These are phyloP conservation scores for Lathyrus aphaca DNA, from an alignment of 306 rosid species.

Conservation along the genomic window DNA sequence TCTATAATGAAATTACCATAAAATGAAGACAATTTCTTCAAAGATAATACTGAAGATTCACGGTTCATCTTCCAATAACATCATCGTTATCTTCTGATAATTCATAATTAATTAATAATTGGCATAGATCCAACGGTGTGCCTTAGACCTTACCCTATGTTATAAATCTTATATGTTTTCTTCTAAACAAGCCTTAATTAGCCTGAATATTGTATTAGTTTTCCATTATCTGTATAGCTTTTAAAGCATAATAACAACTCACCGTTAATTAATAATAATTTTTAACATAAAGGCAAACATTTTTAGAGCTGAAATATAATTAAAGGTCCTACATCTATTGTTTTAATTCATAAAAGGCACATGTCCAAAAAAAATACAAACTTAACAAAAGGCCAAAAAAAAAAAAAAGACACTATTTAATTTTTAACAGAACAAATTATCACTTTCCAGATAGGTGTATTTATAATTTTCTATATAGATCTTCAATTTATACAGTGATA, in stretches of 20 bases:
- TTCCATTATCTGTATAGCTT: constrained; percentile 7
- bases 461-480: neutral
- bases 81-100: too few relatives aligned
- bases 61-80: too few relatives aligned
- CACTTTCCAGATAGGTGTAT: constrained; percentile 17
- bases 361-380: too few relatives aligned
- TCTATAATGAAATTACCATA: too few relatives aligned
- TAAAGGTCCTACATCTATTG: neutral
- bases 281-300: constrained; percentile 5
- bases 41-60: too few relatives aligned
- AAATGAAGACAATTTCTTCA: too few relatives aligned
- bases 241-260: neutral
- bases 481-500: constrained; percentile 14
- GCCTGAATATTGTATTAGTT: neutral
- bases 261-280: neutral
- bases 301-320: constrained; percentile 3
- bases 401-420: neutral
- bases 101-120: too few relatives aligned
- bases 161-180: too few relatives aligned
- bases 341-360: constrained; percentile 10
- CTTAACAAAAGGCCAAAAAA: neutral
- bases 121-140: too few relatives aligned
- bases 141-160: too few relatives aligned
- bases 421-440: constrained; percentile 23
- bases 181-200: neutral